phyloP scores from a whole-genome alignment of 2,329 filamentous ascomycete genomes.

The Cordyceps militaris region DNA sequence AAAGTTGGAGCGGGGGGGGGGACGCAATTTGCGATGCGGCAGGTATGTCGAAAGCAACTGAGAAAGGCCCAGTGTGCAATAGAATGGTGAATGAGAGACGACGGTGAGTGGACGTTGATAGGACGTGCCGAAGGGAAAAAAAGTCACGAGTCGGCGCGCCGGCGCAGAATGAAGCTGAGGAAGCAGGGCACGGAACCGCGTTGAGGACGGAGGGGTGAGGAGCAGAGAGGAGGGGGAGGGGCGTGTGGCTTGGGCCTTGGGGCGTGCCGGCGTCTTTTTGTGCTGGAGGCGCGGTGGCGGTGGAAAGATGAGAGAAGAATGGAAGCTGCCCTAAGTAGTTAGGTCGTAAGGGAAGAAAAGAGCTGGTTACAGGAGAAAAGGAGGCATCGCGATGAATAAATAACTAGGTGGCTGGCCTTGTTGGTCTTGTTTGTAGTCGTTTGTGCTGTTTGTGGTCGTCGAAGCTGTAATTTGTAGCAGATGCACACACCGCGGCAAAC shows the following conservation, averaged over 20 bases:
- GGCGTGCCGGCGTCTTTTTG: constrained; percentile 2
- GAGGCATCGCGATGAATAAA: not conserved
- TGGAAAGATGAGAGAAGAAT: not conserved
- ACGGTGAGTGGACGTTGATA: not conserved
- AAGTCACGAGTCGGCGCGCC: not conserved
- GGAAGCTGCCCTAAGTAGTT: not conserved
- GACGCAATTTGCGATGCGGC: not conserved
- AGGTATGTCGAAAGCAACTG: not conserved
- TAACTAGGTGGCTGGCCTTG: not conserved
- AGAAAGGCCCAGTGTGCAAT: not conserved
- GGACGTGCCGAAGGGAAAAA: not conserved
- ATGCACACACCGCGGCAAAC: not conserved
- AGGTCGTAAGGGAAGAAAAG: not conserved
- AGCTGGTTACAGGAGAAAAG: not conserved
- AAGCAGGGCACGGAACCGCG: constrained; percentile 14
- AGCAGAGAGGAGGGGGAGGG: not conserved
- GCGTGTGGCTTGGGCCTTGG: not conserved
- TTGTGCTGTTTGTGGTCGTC: not conserved
- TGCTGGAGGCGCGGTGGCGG: not conserved
- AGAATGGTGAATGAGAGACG: not conserved
- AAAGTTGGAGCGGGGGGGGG: not conserved
- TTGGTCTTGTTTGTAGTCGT: not conserved
- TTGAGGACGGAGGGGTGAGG: constrained; percentile 6
- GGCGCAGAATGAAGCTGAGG: constrained; percentile 14
- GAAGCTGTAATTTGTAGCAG: not conserved